A percentile compares a stretch with the other conserved stretches of the same genome.
Evolutionary conservation across 768 basidiomycete species (phyloP).

Genomic region (Kwoniella sp.): DNA sequence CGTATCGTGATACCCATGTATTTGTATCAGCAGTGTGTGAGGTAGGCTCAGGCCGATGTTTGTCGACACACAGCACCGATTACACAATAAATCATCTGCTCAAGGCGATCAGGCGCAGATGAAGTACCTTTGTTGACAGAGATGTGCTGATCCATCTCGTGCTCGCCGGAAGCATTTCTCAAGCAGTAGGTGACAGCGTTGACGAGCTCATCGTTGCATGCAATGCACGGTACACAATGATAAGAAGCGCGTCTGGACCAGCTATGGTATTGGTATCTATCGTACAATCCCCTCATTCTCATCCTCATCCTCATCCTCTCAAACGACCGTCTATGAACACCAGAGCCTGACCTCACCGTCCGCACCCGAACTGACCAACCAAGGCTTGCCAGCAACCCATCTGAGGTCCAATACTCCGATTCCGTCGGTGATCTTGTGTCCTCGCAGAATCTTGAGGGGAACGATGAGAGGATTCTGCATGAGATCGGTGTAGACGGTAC

Average conservation of each 20-base stretch:
- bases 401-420: conserved; percentile 87
- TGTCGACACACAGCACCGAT: no score
- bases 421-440: conserved; percentile 81
- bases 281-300: background rate
- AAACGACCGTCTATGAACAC: conserved; percentile 57
- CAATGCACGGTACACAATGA: background rate
- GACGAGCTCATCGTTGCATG: background rate
- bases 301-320: no score
- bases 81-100: no score
- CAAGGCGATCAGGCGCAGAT: no score
- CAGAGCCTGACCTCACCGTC: conserved; percentile 87
- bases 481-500: conserved; percentile 88
- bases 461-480: conserved; percentile 98
- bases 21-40: no score
- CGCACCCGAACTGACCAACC: conserved; percentile 89
- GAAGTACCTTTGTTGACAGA: no score
- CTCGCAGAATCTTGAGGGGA: conserved; percentile 90
- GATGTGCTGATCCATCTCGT: no score
- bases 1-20: background rate
- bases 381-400: conserved; percentile 88
- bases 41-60: no score
- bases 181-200: no score
- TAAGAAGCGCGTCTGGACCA: background rate
- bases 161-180: no score
- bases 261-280: background rate